Percentiles rank a stretch among this genome's conserved stretches.
These are phyloP conservation scores for Thelephora ganbajun DNA, from an alignment of 768 basidiomycete genomes.

Conservation along the genomic window DNA sequence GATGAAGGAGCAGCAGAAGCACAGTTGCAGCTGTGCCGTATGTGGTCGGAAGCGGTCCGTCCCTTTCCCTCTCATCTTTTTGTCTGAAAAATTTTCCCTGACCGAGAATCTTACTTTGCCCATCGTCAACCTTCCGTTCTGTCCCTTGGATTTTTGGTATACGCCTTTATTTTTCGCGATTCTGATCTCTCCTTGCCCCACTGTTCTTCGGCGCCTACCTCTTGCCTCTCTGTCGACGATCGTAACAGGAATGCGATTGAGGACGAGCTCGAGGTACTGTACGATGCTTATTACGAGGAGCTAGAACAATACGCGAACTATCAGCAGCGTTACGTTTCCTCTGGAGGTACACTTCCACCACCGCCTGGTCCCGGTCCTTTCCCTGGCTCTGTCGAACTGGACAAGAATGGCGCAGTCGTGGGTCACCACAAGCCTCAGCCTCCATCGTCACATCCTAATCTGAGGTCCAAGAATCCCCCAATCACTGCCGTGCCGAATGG, in stretches of 20 bases:
- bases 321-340: conserved; percentile 90
- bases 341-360: conserved; percentile 78
- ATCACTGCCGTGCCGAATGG: conserved; percentile 18
- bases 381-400: conserved; percentile 93
- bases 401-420: conserved; percentile 74
- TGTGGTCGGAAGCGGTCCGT: conserved; percentile 93
- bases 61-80: conserved; percentile 14
- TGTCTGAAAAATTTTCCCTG: conserved; percentile 12
- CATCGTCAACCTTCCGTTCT: neutral
- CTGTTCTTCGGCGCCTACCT: conserved; percentile 8
- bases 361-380: conserved; percentile 96
- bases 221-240: conserved; percentile 7
- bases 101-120: neutral
- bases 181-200: conserved; percentile 5
- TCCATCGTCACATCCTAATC: conserved; percentile 11
- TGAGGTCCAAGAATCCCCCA: conserved; percentile 13
- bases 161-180: conserved; percentile 10
- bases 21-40: conserved; percentile 89
- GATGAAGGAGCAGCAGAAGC: conserved; percentile 99
- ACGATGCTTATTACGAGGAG: conserved; percentile 99
- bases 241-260: conserved; percentile 82
- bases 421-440: conserved; percentile 14
- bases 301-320: conserved; percentile 98
- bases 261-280: conserved; percentile 98
- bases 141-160: neutral